phyloP scores from a whole-genome alignment of 768 basidiomycete species.

The Gautieria morchelliformis region DNA sequence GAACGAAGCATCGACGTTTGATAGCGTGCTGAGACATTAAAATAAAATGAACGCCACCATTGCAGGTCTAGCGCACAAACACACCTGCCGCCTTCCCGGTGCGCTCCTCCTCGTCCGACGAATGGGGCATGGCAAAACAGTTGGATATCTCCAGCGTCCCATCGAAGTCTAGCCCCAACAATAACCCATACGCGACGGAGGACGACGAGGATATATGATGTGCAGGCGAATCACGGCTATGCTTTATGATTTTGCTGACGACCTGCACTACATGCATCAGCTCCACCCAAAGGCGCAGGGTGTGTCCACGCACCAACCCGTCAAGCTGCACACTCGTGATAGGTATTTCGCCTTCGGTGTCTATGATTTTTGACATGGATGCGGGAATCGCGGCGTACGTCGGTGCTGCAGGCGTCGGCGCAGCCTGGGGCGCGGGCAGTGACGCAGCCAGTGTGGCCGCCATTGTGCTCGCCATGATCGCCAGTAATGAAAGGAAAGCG shows the following conservation, averaged over 20 bases:
- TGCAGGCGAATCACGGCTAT: constrained; percentile 68
- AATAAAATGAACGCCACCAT: not conserved
- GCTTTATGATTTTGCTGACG: constrained; percentile 89
- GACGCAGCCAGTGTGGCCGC: constrained; percentile 87
- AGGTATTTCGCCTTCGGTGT: constrained; percentile 85
- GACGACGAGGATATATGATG: constrained; percentile 16
- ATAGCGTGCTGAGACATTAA: constrained; percentile 51
- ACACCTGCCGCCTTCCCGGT: constrained; percentile 70
- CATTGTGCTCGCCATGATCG: constrained; percentile 70
- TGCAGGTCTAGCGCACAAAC: constrained; percentile 16
- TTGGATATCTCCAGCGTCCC: constrained; percentile 86
- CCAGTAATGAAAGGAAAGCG: not conserved
- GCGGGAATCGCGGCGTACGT: constrained; percentile 83
- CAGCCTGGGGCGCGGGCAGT: constrained; percentile 50
- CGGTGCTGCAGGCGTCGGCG: constrained; percentile 52
- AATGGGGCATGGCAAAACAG: constrained; percentile 75
- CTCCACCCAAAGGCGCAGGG: not conserved
- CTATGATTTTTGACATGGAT: constrained; percentile 87
- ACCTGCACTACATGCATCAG: constrained; percentile 39
- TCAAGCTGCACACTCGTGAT: constrained; percentile 75
- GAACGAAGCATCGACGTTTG: constrained; percentile 79
- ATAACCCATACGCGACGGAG: constrained; percentile 61
- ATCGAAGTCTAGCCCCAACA: constrained; percentile 88
- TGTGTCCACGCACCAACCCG: constrained; percentile 54
- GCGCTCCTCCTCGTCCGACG: constrained; percentile 68